phyloP scores from a whole-genome alignment of 495 filamentous ascomycete species.

The Symbiotaphrina buchneri region DNA sequence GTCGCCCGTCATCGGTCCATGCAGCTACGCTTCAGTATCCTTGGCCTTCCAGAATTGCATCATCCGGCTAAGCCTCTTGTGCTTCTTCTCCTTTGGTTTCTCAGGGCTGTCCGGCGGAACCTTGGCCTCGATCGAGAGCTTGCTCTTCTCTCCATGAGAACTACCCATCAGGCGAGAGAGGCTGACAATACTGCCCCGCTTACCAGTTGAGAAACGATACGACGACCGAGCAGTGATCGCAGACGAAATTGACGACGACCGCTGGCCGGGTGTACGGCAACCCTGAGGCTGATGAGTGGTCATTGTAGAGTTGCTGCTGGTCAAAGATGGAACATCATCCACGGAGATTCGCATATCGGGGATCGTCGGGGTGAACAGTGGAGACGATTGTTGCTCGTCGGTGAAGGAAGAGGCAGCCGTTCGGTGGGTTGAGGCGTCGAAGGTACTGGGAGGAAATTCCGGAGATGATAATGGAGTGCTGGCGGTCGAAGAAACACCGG shows the following conservation, averaged over 20 bases:
- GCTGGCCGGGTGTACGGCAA: slow-evolving; percentile 6
- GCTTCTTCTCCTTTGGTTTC: slow-evolving; percentile 41
- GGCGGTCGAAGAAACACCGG: slow-evolving; percentile 10
- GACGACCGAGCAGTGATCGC: slow-evolving; percentile 28
- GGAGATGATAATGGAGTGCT: slow-evolving; percentile 25
- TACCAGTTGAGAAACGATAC: slow-evolving; percentile 23
- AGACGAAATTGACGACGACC: slow-evolving; percentile 36
- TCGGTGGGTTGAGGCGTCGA: slow-evolving; percentile 20
- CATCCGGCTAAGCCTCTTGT: slow-evolving; percentile 52
- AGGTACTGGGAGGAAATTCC: slow-evolving; percentile 10
- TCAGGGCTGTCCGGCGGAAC: slow-evolving; percentile 26
- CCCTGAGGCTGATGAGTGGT: slow-evolving; percentile 24
- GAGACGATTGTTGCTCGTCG: slow-evolving; percentile 37
- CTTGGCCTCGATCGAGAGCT: slow-evolving; percentile 53
- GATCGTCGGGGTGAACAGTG: slow-evolving; percentile 36
- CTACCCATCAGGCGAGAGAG: slow-evolving; percentile 64
- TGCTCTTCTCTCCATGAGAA: slow-evolving; percentile 57
- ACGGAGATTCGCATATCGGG: slow-evolving; percentile 50
- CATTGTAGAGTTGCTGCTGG: slow-evolving; percentile 70
- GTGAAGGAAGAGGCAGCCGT: slow-evolving; percentile 48
- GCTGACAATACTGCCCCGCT: slow-evolving; percentile 68
- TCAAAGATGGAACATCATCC: slow-evolving; percentile 73
- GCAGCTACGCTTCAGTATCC: slow-evolving; percentile 3
- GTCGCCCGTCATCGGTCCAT: too few relatives aligned
- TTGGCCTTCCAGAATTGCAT: slow-evolving; percentile 64